Percentiles rank a stretch among this genome's conserved stretches.
These are phyloP conservation scores for Colletotrichum brevisporum DNA, from an alignment of 2,329 filamentous ascomycete genomes.

Conservation along the genomic window DNA sequence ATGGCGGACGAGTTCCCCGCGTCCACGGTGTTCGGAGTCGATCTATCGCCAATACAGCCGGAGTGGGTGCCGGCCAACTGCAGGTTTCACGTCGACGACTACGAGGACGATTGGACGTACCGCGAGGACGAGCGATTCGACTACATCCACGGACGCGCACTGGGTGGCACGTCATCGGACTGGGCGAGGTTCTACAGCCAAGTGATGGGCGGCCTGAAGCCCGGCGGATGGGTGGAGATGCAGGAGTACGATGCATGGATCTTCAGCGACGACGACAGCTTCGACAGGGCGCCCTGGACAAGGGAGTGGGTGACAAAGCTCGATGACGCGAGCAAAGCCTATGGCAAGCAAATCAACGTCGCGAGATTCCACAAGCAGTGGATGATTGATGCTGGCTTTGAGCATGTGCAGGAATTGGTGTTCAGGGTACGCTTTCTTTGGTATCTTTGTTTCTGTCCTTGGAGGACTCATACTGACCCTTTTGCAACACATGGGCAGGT, in stretches of 20 bases:
- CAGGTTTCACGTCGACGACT: slow-evolving; percentile 76
- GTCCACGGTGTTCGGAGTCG: slow-evolving; percentile 65
- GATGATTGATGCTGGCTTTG: slow-evolving; percentile 56
- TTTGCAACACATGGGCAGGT: slow-evolving; percentile 44
- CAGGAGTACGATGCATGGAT: slow-evolving; percentile 57
- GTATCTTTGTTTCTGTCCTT: rapidly evolving
- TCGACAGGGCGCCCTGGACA: slow-evolving; percentile 53
- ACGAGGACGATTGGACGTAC: slow-evolving; percentile 65
- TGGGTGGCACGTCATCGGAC: slow-evolving; percentile 50
- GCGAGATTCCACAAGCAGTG: slow-evolving; percentile 53
- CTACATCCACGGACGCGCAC: slow-evolving; percentile 51
- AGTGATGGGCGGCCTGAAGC: slow-evolving; percentile 47
- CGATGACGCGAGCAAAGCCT: slow-evolving; percentile 51
- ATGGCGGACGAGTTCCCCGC: slow-evolving; percentile 64
- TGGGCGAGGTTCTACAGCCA: slow-evolving; percentile 52
- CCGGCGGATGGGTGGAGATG: slow-evolving; percentile 55
- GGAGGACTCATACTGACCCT: not conserved
- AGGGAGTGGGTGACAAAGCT: slow-evolving; percentile 56
- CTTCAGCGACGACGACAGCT: slow-evolving; percentile 56
- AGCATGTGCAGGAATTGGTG: slow-evolving; percentile 51
- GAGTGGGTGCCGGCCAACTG: slow-evolving; percentile 71
- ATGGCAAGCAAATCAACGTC: slow-evolving; percentile 57
- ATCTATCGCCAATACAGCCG: slow-evolving; percentile 72
- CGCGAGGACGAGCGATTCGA: slow-evolving; percentile 54
- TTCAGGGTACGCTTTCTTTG: slow-evolving; percentile 45